Evolutionary conservation across 2,329 filamentous ascomycete genomes (phyloP), one percentile per base, ranked within the genome.

Genomic region (Talaromyces islandicus): DNA sequence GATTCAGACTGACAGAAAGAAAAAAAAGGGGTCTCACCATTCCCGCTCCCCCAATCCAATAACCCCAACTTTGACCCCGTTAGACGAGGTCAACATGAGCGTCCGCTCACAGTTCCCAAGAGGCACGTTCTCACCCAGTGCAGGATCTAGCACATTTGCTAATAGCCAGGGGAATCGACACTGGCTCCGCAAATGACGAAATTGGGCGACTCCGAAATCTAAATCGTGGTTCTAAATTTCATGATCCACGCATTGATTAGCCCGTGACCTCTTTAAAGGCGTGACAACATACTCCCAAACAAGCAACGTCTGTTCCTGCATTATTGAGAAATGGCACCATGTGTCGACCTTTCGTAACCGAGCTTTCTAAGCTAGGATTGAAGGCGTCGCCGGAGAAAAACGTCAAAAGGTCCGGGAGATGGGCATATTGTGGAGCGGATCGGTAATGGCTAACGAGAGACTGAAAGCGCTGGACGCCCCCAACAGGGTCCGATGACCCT

Each of bases 321-420:
- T 82, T 80, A 72, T 96, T 96, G 52, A 97, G 76, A 10, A 94
- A 82, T 0, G 91, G 88, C 10, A 96, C 87, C 92, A 96, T 96
- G 74, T 96, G 92, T 65, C 86, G 71, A 81, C 90, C 92, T 77
- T 96, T 96, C 2, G 92, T 96, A 35, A 96, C 87, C 19, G 88
- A 90, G 68, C 89, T 93, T 75, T 96, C 92, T 61, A 96, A 77
- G 67, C 90, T 93, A 0, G 92, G 92, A 71, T 96, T 96, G 76
- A 94, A 97, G 10, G 88, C 91, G 81, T 96, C 92, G 41, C 92
- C 92, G 2, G 91, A 96, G 75, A 96, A 97, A 66, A 96, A 82
- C 1, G 90, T 92, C 56, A 95, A 70, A 4, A 91, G 76, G 43
- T 83, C 78, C 1, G 90, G 79, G 70, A 90, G 87, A 19, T 77